Base-by-base conservation (phyloP, 2,329 filamentous ascomycete species). In the Plenodomus tracheiphilus region DNA sequence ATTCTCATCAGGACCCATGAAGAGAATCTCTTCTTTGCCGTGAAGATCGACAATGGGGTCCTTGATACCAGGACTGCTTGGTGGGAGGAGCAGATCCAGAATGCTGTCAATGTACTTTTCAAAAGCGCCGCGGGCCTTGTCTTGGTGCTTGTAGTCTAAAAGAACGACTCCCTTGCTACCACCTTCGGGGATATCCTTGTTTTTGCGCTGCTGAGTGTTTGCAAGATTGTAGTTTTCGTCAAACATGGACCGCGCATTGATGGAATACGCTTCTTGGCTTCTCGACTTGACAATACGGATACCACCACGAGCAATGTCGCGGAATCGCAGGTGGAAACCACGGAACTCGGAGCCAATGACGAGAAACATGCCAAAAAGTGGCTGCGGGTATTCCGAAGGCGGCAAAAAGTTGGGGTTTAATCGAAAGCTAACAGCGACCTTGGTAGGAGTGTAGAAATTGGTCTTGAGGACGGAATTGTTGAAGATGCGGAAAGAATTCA, bases 91-190 rank as follows among this genome's bases (percentile, higher is more conserved):
- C 56, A 99, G 85, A 74, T 99, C 94, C 70, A 99, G 82, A 66
- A 99, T 97, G 71, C 91, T 96, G 78, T 99, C 94, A 66, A 99
- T 99, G 77, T 99, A 99, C 80, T 99, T 99, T 79, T 99, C 93
- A 64, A 99, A 99, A 2, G 94, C 93, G 54, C 96, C 91, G 40
- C 82, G 84, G 16, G 88, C 88, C 77, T 93, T 95, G 74, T 97
- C 91, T 75, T 99, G 94, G 75, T 97, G 91, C 71, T 92, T 87
- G 55, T 90, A 85, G 73, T 99, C 93, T 35, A 99, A 85, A 39
- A 99, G 82, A 52, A 99, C 93, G 49, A 99, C 94, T 77, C 94
- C 94, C 79, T 99, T 99, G 65, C 93, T 96, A 46, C 94, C 94
- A 57, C 94, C 94, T 77, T 99, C 94, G 2, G 94, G 94, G 43